Evolutionary conservation across 306 rosid genomes (phyloP).

Genomic region (Coriaria nepalensis): DNA sequence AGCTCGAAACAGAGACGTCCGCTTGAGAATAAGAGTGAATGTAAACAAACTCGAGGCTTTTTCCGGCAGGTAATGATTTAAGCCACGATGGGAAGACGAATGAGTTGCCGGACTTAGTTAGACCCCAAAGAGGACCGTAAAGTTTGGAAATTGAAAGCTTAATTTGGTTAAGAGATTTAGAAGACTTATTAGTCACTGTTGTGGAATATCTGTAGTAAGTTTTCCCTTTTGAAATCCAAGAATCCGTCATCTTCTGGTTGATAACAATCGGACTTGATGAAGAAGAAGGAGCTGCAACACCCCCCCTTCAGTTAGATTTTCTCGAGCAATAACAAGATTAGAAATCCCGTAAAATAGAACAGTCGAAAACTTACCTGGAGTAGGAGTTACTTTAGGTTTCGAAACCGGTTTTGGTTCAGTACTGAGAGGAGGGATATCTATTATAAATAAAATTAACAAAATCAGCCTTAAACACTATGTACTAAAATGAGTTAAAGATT

Average conservation of each 20-base stretch:
- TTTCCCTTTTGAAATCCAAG: constrained; percentile 60
- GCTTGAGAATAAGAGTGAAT: constrained; percentile 79
- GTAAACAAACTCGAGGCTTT: constrained; percentile 92
- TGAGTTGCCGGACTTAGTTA: constrained; percentile 45
- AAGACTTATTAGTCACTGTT: constrained; percentile 66
- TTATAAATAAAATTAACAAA: constrained; percentile 20
- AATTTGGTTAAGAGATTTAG: constrained; percentile 42
- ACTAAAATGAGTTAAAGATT: constrained; percentile 1
- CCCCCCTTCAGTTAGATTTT: no score
- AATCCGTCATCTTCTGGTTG: constrained; percentile 51
- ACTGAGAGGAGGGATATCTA: constrained; percentile 31
- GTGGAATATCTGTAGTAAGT: constrained; percentile 81
- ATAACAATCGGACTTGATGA: constrained; percentile 33
- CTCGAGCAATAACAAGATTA: no score
- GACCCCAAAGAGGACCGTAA: constrained; percentile 95
- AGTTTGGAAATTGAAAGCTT: constrained; percentile 56
- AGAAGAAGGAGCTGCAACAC: no score
- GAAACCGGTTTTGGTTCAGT: constrained; percentile 35
- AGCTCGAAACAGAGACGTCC: constrained; percentile 50
- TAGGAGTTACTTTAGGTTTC: constrained; percentile 37
- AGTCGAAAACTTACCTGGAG: constrained; percentile 18
- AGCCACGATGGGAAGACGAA: constrained; percentile 83
- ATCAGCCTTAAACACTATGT: background rate
- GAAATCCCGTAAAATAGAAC: no score
- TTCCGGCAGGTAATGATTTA: constrained; percentile 51